Evolutionary conservation across 1,284 basidiomycete species (phyloP), one percentile per base, ranked within the genome.

Genomic region (Cryptococcus maquisensis): DNA sequence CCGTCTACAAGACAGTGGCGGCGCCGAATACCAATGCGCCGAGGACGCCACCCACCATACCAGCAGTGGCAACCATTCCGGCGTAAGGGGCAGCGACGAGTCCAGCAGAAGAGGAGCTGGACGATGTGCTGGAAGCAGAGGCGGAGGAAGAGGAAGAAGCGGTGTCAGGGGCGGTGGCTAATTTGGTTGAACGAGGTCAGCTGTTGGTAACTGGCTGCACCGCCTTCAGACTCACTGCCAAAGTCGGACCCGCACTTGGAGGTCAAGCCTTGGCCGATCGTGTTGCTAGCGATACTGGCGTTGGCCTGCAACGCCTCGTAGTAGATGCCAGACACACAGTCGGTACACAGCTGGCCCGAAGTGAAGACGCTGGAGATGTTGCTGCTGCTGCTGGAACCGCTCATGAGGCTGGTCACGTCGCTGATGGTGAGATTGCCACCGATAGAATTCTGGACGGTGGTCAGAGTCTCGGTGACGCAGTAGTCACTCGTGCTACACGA

Each of bases 271-370:
- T 57, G 24, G n/a, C 61, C 72, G 32, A 68, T 41, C 1, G 64
- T 54, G 23, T 62, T 53, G 50, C 38, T 47, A 3, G 61, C 61
- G n/a, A 72, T 47, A 2, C 61, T 61, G 3, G 61, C 46, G 53
- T 74, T 74, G 48, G 66, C 69, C 51, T 61, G 41, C 13, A 62
- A 21, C 13, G 63, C 68, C 47, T 71, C 59, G 39, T 65, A 53
- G 64, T 71, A 72, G 57, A 74, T 65, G 10, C 69, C 66, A 39
- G 59, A 49, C 20, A 66, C 66, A 56, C 73, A 74, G 32, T 64
- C 64, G 5, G 72, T 73, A 57, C 73, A 75, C 23, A 75, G 61
- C 10, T 63, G 50, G 16, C 66, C 68, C n/a, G 56, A 50, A 32
- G 42, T 44, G 24, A 67, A 45, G 23, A 60, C 54, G n/a, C 38